A percentile compares a stretch with the other conserved stretches of the same genome.
Conservation (phyloP, 306 rosid species). For the Argentina anserina region DNA sequence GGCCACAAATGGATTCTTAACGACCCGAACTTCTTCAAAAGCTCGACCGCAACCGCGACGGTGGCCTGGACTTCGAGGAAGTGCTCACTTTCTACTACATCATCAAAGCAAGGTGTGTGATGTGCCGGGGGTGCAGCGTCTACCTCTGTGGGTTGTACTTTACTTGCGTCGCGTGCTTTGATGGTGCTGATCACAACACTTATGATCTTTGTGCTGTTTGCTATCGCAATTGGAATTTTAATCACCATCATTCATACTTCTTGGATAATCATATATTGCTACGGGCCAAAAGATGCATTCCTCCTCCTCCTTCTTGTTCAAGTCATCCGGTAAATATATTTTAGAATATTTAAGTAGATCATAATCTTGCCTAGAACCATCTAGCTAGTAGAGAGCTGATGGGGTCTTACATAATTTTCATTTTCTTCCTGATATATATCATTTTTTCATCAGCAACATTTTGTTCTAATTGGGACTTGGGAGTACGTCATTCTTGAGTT, state of each 20-base stretch:
- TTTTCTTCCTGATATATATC: neutral
- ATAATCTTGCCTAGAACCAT: neutral
- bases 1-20: neutral
- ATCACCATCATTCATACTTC: neutral
- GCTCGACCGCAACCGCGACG: conserved; percentile 7
- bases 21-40: neutral
- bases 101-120: conserved; percentile 8
- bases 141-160: conserved; percentile 13
- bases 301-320: neutral
- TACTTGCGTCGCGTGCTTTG: conserved; percentile 8
- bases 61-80: conserved; percentile 4
- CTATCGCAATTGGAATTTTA: neutral
- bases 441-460: neutral
- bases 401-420: no score
- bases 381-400: neutral
- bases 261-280: conserved; percentile 10
- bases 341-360: neutral
- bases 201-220: conserved; percentile 12
- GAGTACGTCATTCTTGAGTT: no score
- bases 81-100: conserved; percentile 23
- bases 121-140: neutral
- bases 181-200: neutral
- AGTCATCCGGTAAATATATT: neutral
- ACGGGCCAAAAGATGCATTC: neutral
- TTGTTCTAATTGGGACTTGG: no score